phyloP scores from a whole-genome alignment of 2,329 filamentous ascomycete species.

The Neocucurbitaria cava region DNA sequence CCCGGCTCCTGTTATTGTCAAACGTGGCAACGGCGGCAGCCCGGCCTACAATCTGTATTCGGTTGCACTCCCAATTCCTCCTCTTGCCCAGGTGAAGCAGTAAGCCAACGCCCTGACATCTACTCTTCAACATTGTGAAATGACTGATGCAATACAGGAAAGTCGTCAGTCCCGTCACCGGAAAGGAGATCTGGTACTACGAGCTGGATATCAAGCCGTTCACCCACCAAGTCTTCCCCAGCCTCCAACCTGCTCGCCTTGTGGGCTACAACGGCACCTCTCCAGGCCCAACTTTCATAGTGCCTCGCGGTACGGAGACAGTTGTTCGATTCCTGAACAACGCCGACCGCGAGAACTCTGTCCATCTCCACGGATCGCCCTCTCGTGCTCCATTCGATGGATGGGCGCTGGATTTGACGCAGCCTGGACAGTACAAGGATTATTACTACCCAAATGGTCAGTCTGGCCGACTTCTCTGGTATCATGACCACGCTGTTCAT shows the following conservation, averaged over 20 bases:
- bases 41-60: constrained; percentile 26
- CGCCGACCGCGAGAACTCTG: constrained; percentile 52
- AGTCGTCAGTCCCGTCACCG: constrained; percentile 37
- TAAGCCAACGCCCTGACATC: constrained; percentile 34
- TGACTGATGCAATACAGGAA: constrained; percentile 3
- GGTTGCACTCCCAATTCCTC: constrained; percentile 52
- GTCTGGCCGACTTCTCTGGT: constrained; percentile 62
- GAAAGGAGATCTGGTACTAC: constrained; percentile 53
- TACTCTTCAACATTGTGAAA: neutral
- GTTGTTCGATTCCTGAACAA: constrained; percentile 63
- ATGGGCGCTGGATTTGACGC: constrained; percentile 61
- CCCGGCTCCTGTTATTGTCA: neutral
- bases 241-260: constrained; percentile 48
- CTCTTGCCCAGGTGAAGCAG: constrained; percentile 51
- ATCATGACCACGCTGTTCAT: constrained; percentile 55
- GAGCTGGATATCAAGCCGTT: constrained; percentile 54
- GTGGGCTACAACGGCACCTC: constrained; percentile 63
- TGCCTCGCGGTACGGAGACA: constrained; percentile 57
- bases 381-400: constrained; percentile 57
- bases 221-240: constrained; percentile 52
- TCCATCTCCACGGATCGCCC: constrained; percentile 64
- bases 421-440: constrained; percentile 62
- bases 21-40: constrained; percentile 34
- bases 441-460: constrained; percentile 67
- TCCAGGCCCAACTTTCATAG: constrained; percentile 61